phyloP scores from a whole-genome alignment of 768 basidiomycete genomes.

The Tephrocybe sp. region DNA sequence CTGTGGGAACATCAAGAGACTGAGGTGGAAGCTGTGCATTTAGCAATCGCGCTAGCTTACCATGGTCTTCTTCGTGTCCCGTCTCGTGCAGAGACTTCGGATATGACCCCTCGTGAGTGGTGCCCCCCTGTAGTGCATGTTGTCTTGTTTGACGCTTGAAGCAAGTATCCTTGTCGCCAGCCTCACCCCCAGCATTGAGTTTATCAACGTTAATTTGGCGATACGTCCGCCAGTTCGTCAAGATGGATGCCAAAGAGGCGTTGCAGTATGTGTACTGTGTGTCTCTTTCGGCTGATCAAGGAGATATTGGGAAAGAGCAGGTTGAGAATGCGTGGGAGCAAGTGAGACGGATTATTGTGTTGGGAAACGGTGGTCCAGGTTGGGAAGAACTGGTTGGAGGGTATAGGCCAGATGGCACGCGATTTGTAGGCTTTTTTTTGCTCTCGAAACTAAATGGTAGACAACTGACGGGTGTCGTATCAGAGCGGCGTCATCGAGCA shows the following conservation, averaged over 20 bases:
- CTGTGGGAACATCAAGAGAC: conserved; percentile 86
- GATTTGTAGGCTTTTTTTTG: conserved; percentile 60
- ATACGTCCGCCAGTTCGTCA: conserved; percentile 90
- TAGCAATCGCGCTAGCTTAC: conserved; percentile 89
- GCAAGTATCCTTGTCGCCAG: conserved; percentile 69
- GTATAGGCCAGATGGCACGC: conserved; percentile 85
- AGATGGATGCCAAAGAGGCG: conserved; percentile 91
- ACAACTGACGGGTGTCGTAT: not conserved
- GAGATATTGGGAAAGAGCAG: conserved; percentile 78
- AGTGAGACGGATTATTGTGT: conserved; percentile 73
- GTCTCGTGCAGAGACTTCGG: conserved; percentile 76
- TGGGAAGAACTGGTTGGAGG: conserved; percentile 98
- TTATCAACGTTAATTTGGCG: conserved; percentile 88
- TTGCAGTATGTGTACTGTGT: conserved; percentile 94
- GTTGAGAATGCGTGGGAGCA: conserved; percentile 81
- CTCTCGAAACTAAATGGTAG: not conserved
- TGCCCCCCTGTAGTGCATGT: not conserved
- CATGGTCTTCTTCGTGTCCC: conserved; percentile 90
- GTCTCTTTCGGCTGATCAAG: conserved; percentile 73
- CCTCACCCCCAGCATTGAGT: conserved; percentile 70
- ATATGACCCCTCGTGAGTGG: conserved; percentile 72
- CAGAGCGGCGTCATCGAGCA: conserved; percentile 90
- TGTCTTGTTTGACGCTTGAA: not conserved
- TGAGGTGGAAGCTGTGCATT: conserved; percentile 92
- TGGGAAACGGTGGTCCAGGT: conserved; percentile 73